A percentile compares a stretch with the other conserved stretches of the same genome.
Evolutionary conservation across 2,329 filamentous ascomycete species (phyloP).

Genomic region (Atkinsonella hypoxylon): DNA sequence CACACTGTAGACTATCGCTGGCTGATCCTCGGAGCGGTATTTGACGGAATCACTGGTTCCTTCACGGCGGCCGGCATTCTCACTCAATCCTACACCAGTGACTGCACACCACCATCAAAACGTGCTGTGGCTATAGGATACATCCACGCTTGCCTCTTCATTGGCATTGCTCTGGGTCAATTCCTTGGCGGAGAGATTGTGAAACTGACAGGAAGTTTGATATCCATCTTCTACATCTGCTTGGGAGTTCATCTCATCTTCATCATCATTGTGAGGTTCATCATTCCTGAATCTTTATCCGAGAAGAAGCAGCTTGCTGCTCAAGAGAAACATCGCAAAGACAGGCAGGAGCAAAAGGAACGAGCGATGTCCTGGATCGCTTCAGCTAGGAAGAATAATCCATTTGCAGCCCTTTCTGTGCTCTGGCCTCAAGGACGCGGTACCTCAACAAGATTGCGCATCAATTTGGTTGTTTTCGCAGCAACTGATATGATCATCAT

Average conservation of each 20-base stretch:
- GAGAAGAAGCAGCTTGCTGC: conserved; percentile 58
- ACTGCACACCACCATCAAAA: conserved; percentile 71
- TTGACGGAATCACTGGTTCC: conserved; percentile 79
- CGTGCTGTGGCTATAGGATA: conserved; percentile 79
- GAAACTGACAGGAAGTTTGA: conserved; percentile 57
- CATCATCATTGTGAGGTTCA: conserved; percentile 55
- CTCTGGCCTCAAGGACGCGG: conserved; percentile 61
- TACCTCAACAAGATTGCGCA: conserved; percentile 46
- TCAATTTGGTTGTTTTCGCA: conserved; percentile 74
- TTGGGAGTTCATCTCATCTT: conserved; percentile 63
- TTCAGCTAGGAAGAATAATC: conserved; percentile 41
- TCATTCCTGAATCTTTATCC: conserved; percentile 77
- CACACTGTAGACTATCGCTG: conserved; percentile 63
- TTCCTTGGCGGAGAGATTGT: conserved; percentile 71
- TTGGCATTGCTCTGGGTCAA: conserved; percentile 79
- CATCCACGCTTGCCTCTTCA: conserved; percentile 80
- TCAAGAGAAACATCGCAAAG: conserved; percentile 49
- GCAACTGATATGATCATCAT: conserved; percentile 73
- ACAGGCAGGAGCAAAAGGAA: conserved; percentile 26
- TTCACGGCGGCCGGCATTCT: conserved; percentile 72
- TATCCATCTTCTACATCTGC: conserved; percentile 77
- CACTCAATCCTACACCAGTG: conserved; percentile 76
- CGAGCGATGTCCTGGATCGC: conserved; percentile 17
- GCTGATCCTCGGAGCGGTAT: conserved; percentile 61
- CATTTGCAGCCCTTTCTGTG: conserved; percentile 66